Base-by-base conservation (phyloP, 768 basidiomycete species). In the Termitomyces sp. region DNA sequence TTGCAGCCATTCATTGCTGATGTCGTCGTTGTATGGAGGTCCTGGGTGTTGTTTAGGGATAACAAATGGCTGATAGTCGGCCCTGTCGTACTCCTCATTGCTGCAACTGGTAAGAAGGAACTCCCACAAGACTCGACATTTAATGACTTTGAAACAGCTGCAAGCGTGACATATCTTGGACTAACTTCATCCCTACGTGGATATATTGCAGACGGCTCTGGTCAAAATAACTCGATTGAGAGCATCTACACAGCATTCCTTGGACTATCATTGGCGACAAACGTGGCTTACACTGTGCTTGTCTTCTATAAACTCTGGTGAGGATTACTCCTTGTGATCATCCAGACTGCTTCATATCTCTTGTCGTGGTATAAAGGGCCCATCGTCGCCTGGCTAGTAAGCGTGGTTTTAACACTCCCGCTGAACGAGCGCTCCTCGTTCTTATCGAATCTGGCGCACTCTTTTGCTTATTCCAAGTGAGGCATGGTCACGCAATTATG, bases 11-110 rank as follows among this genome's bases (percentile, higher is more conserved):
- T 58, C 6, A 45, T 58, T 11, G 47, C 52, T 13, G 56, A 58
- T 31, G 25, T 46, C 7, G 23, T 58, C 29, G 43, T 58, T 25
- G 48, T 58, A 3, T 58, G 56, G 56, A 53, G 56, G 29, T 53
- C 52, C 12, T 58, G 52, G 56, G 56, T 48, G 4, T 31, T 54
- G 11, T 58, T 56, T 35, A 12, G 13, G 15, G 33, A 51, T 5
- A 48, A 50, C 18, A 48, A 32, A 32, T 48, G 56, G 47, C n/a
- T 57, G n/a, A 50, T 57, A 42, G 13, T 29, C 5, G 48, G 46
- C 18, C 56, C 54, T 13, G n/a, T 54, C 43, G 7, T 48, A 4
- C 52, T 54, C 16, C 53, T 58, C 10, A 23, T 58, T 23, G 56
- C 38, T 3, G 41, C 43, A 10, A 53, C 49, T 5, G 52, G 56